Evolutionary conservation across 169 alveolate species (phyloP), one percentile per base, ranked within the genome.

Genomic region (Cyclospora cayetanensis): DNA sequence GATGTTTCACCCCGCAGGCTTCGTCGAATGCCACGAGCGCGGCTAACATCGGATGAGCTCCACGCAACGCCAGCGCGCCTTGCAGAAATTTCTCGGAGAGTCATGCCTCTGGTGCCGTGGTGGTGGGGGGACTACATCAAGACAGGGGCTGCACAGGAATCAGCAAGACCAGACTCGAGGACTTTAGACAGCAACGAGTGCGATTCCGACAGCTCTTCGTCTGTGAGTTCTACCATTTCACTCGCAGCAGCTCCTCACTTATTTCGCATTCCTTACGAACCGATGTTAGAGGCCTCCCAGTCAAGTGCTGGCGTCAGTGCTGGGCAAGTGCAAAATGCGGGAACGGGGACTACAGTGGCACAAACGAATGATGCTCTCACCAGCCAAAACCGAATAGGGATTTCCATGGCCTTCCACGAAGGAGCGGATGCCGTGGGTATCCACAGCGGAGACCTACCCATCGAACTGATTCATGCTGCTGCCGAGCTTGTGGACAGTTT

Each of bases 1-100:
- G 89, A 80, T 27, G 18, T 53, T 34, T 80, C 89, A 50, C 89
- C 89, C 11, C 70, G 89, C 18, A 52, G 89, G 50, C 74, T 80
- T 46, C 89, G 89, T 18, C 89, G 89, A 31, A 80, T 80, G 89
- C 89, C 46, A 27, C 70, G 89, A 53, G 89, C 53, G 31, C 89
- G 89, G 46, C 18, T 80, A 50, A 31, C 89, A 1, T 29, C 89
- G 4, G 89, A 52, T 53, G 60, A 7, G n/a, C 89, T 50, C 55
- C 89, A 80, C 53, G 29, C 76, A 35, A 4, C 89, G 52, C 20
- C 89, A 29, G 55, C 66, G 63, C 89, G 76, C 39, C 31, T n/a
- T 60, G 72, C n/a, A 31, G 72, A 60, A n/a, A 60, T 60, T 20
- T 31, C 72, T n/a, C 74, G 89, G 9, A 46, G 76, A 80, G 52